Base-by-base conservation (phyloP, 805 yeast genomes). In the Yamadazyma takamatsuzukensis region DNA sequence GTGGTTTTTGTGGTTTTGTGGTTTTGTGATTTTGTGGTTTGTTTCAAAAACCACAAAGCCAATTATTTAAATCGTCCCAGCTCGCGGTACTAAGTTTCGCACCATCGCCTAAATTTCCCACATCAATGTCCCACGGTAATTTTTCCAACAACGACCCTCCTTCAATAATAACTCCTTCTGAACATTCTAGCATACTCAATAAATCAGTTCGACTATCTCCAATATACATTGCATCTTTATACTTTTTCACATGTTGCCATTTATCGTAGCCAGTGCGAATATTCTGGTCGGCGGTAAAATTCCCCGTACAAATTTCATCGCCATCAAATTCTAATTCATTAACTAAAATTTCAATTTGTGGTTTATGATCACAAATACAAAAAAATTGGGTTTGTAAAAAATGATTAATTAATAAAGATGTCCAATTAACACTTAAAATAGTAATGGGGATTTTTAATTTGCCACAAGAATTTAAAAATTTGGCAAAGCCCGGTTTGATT, bases 191-290 rank as follows among this genome's bases (percentile, higher is more conserved):
- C 51, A 79, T 54, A 1, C 78, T 64, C 21, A 76, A 48, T 3
- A 76, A 53, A 55, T 80, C 87, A 0, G 83, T 78, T 0, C 71
- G 47, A 35, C 83, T 76, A 44, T 80, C 87, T 1, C 87, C 87
- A 11, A 78, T 57, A 45, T 78, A 80, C 15, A 66, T 51, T 1
- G 66, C 30, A 0, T 44, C 42, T 25, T 16, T 30, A 7, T 57
- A 30, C 4, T 27, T 17, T 5, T 43, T 25, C 1, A 58, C 39
- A 14, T 45, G 19, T 1, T 40, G 39, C 14, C 61, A 51, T 46
- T 79, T 80, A 48, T 79, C 84, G 5, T 49, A 46, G 0, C 80
- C 83, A 0, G 82, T 78, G 13, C 82, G 54, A 4, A 78, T 41
- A 6, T 38, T 34, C 1, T 29, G 19, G 0, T 22, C 8, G 2